Conservation (phyloP, 2,329 filamentous ascomycete genomes). For the Aspergillus sp. region DNA sequence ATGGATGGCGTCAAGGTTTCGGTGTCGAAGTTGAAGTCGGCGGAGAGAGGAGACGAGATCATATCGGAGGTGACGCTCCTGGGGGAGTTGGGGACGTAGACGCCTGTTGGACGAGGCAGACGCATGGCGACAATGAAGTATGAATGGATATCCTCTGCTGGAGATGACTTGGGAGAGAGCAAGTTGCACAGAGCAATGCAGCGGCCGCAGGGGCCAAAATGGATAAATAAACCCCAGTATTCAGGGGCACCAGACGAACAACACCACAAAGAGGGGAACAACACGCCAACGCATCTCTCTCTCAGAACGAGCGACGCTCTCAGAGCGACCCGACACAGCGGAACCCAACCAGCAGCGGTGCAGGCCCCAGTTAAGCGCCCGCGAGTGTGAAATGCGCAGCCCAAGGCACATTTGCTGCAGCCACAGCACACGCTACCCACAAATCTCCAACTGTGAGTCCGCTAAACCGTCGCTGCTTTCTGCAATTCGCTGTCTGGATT, state of each 20-base stretch:
- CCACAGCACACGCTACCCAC: slow-evolving; percentile 7
- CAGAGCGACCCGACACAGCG: neutral
- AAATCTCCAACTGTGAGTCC: neutral
- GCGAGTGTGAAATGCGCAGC: slow-evolving; percentile 5
- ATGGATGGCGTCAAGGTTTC: slow-evolving; percentile 37
- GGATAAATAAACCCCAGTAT: slow-evolving; percentile 1
- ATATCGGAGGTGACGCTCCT: slow-evolving; percentile 40
- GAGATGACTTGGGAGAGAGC: neutral
- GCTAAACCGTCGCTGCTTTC: slow-evolving; percentile 1
- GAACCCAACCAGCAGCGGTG: slow-evolving; percentile 3
- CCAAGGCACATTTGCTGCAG: slow-evolving; percentile 8
- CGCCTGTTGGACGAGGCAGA: slow-evolving; percentile 35
- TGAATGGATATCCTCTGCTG: neutral
- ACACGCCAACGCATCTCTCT: neutral
- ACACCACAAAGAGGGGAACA: slow-evolving; percentile 10
- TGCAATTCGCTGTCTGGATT: neutral
- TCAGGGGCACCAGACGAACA: neutral
- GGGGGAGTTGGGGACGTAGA: slow-evolving; percentile 37
- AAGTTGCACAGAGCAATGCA: neutral
- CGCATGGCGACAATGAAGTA: slow-evolving; percentile 36
- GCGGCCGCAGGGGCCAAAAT: neutral
- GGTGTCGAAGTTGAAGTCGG: slow-evolving; percentile 38
- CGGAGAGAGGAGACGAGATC: slow-evolving; percentile 43
- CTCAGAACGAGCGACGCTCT: neutral
- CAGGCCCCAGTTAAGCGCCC: slow-evolving; percentile 7